Evolutionary conservation across 805 yeast genomes (phyloP).

Genomic region (Candida fluviatilis): DNA sequence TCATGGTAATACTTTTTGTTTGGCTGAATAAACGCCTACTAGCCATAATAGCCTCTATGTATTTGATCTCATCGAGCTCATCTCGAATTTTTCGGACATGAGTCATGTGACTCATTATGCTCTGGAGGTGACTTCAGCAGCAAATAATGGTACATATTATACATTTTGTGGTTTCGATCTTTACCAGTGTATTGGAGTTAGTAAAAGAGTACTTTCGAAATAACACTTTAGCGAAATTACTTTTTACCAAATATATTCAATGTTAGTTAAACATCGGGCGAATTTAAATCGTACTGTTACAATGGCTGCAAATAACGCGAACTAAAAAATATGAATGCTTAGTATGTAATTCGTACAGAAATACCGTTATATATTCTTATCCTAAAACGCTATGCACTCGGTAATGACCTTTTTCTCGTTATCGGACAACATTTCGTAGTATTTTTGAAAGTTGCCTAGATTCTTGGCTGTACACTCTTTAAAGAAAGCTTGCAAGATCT

Average conservation of each 20-base stretch:
- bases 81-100: slow-evolving; percentile 1
- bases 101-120: slow-evolving; percentile 3
- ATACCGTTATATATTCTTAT: neutral
- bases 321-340: too few relatives aligned
- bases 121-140: too few relatives aligned
- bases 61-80: neutral
- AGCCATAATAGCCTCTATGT: neutral
- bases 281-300: too few relatives aligned
- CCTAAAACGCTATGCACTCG: slow-evolving; percentile 41
- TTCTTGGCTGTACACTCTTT: slow-evolving; percentile 51
- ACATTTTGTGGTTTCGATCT: too few relatives aligned
- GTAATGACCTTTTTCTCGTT: slow-evolving; percentile 52
- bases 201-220: too few relatives aligned
- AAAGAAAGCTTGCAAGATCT: slow-evolving; percentile 48
- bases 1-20: slow-evolving; percentile 1
- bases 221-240: too few relatives aligned
- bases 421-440: slow-evolving; percentile 46
- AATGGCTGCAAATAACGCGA: too few relatives aligned
- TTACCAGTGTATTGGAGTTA: too few relatives aligned
- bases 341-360: too few relatives aligned
- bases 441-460: slow-evolving; percentile 46
- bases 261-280: too few relatives aligned
- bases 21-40: neutral
- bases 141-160: too few relatives aligned
- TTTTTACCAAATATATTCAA: too few relatives aligned